Evolutionary conservation across 2,329 filamentous ascomycete genomes (phyloP).

Genomic region (Botrytis byssoidea): DNA sequence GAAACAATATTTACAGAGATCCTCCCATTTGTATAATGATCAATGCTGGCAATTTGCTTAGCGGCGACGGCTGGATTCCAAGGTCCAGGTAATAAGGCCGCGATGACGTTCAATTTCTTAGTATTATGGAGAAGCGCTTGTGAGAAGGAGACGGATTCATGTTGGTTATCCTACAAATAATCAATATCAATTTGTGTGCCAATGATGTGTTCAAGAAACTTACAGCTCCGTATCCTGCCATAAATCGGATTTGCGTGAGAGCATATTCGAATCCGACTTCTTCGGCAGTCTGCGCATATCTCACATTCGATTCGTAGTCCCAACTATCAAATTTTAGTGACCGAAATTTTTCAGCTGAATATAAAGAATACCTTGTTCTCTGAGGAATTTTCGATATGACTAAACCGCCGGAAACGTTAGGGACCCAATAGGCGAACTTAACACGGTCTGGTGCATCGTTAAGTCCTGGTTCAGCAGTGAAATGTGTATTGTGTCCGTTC

Average conservation of each 20-base stretch:
- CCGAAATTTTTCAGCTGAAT: not conserved
- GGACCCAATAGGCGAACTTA: slow-evolving; percentile 53
- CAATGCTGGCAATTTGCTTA: slow-evolving; percentile 54
- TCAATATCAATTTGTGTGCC: not conserved
- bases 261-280: slow-evolving; percentile 51
- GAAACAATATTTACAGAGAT: slow-evolving; percentile 53
- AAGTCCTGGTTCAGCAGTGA: slow-evolving; percentile 39
- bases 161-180: slow-evolving; percentile 43
- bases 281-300: slow-evolving; percentile 51
- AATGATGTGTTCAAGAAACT: slow-evolving; percentile 10
- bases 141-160: slow-evolving; percentile 53
- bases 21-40: slow-evolving; percentile 51
- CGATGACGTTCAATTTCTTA: slow-evolving; percentile 50
- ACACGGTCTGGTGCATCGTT: slow-evolving; percentile 46
- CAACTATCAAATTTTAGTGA: slow-evolving; percentile 37
- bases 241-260: slow-evolving; percentile 53
- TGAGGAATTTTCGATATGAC: slow-evolving; percentile 54
- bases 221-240: slow-evolving; percentile 49
- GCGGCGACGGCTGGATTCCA: slow-evolving; percentile 53
- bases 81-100: slow-evolving; percentile 50
- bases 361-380: slow-evolving; percentile 39
- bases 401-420: slow-evolving; percentile 53
- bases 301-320: slow-evolving; percentile 49
- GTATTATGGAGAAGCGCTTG: slow-evolving; percentile 50
- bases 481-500: slow-evolving; percentile 25